Conservation (phyloP, 805 yeast genomes). For the Myxozyma udenii region DNA sequence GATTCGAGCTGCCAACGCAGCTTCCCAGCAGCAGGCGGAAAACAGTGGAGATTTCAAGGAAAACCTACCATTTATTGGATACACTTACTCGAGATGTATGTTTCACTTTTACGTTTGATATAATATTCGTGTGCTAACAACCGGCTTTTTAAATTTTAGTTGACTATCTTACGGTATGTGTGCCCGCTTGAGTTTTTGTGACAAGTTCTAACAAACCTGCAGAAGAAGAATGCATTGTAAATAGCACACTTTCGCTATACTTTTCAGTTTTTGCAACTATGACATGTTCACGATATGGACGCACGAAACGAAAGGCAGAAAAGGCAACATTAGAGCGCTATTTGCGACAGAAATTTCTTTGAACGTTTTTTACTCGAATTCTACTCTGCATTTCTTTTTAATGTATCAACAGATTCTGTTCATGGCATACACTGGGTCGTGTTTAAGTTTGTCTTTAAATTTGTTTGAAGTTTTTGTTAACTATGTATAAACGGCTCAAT, state of each 20-base stretch:
- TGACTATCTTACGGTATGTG: conserved; percentile 16
- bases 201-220: not conserved
- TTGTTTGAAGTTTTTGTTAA: too few species aligned
- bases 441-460: too few species aligned
- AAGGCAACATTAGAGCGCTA: too few species aligned
- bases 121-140: not conserved
- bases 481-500: too few species aligned
- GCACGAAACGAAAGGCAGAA: too few species aligned
- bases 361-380: too few species aligned
- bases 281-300: too few species aligned
- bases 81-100: conserved; percentile 92
- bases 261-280: not conserved
- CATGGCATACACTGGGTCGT: too few species aligned
- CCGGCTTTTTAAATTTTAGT: not conserved
- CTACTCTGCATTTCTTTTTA: too few species aligned
- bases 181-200: not conserved
- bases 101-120: too few species aligned
- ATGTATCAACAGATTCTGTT: too few species aligned
- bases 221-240: conserved; percentile 13
- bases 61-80: conserved; percentile 95
- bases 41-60: conserved; percentile 42
- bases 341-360: too few species aligned
- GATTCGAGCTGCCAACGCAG: conserved; percentile 27
- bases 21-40: conserved; percentile 2
- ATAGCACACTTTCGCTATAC: not conserved